A percentile compares a stretch with the other conserved stretches of the same genome.
Conservation (phyloP, 1,139 yeast species). For the Yamadazyma membranifaciens region DNA sequence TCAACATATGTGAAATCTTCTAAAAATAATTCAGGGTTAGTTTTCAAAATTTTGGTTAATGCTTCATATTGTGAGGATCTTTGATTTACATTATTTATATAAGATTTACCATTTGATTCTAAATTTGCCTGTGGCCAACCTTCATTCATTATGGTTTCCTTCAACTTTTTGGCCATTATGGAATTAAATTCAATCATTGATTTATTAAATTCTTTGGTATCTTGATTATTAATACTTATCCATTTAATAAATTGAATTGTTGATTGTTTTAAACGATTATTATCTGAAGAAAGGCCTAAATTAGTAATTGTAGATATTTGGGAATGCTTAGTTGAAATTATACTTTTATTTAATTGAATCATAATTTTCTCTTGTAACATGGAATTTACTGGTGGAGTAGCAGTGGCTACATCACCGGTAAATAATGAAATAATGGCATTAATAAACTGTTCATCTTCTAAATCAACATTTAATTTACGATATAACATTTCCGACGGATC, state of each 20-base stretch:
- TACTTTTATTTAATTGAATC: conserved; percentile 51
- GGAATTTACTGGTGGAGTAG: conserved; percentile 52
- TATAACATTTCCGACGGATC: conserved; percentile 51
- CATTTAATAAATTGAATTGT: conserved; percentile 64
- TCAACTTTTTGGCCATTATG: conserved; percentile 50
- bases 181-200: conserved; percentile 26
- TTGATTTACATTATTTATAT: conserved; percentile 32
- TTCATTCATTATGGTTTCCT: conserved; percentile 48
- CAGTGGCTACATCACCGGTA: conserved; percentile 39
- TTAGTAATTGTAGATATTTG: conserved; percentile 45
- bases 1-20: conserved; percentile 53
- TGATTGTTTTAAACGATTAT: conserved; percentile 43
- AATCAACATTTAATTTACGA: conserved; percentile 50
- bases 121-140: conserved; percentile 58
- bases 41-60: conserved; percentile 60
- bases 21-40: conserved; percentile 43
- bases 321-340: conserved; percentile 41
- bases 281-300: conserved; percentile 56
- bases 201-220: conserved; percentile 18
- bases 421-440: conserved; percentile 43
- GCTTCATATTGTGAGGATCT: conserved; percentile 76
- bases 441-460: conserved; percentile 49
- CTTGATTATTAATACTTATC: conserved; percentile 31
- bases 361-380: conserved; percentile 61
- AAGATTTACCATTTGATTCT: conserved; percentile 21